These are phyloP conservation scores for Penicillium psychrosexuale DNA, from an alignment of 2,329 filamentous ascomycete genomes.

Conservation along the genomic window DNA sequence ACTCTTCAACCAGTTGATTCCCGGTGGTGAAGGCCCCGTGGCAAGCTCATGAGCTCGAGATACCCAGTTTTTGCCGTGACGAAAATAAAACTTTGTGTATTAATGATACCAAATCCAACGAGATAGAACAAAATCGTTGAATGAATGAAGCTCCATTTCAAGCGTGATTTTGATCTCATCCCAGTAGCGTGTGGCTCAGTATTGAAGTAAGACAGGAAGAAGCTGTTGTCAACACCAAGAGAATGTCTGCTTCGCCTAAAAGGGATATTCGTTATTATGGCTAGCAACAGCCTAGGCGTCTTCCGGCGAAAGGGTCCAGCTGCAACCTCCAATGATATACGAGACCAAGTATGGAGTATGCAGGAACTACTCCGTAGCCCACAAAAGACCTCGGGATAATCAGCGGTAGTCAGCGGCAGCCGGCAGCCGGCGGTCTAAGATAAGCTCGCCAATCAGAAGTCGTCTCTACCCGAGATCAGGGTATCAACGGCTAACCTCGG, in stretches of 20 bases:
- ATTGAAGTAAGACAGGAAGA: neutral
- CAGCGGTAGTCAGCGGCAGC: no score
- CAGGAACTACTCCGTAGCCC: neutral
- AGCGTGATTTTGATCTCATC: neutral
- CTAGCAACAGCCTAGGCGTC: neutral
- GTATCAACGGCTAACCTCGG: slow-evolving; percentile 15
- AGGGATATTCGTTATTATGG: neutral
- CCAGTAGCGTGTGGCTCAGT: neutral
- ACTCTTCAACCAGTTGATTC: slow-evolving; percentile 60
- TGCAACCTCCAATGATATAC: neutral
- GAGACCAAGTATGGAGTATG: neutral
- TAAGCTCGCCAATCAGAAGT: neutral
- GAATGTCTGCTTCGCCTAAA: neutral
- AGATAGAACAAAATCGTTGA: slow-evolving; percentile 20
- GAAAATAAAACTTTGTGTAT: slow-evolving; percentile 20
- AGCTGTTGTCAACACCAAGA: neutral
- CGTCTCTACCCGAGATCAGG: slow-evolving; percentile 3
- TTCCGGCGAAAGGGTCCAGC: neutral
- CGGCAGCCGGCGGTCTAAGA: neutral
- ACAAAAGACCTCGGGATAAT: neutral
- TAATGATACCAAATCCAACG: slow-evolving; percentile 27
- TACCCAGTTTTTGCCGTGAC: slow-evolving; percentile 4
- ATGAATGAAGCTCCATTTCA: slow-evolving; percentile 11
- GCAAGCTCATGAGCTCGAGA: slow-evolving; percentile 26
- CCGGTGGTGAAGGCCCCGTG: slow-evolving; percentile 69